These are phyloP conservation scores for Neurospora sublineolata DNA, from an alignment of 495 filamentous ascomycete genomes.

Conservation along the genomic window DNA sequence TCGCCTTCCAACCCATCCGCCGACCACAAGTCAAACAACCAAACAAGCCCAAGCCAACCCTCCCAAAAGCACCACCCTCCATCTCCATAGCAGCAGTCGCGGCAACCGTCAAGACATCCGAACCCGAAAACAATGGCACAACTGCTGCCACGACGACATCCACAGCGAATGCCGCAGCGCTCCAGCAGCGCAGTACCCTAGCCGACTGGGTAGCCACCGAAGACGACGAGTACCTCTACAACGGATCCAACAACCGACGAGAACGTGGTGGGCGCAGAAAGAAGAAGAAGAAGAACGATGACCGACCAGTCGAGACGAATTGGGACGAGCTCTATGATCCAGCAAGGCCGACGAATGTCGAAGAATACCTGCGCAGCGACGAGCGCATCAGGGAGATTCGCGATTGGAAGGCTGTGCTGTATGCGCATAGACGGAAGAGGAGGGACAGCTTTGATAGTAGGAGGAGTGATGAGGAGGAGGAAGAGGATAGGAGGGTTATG, in stretches of 20 bases:
- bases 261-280: slow-evolving; percentile 62
- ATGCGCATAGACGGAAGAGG: slow-evolving; percentile 54
- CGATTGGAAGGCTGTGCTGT: slow-evolving; percentile 82
- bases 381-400: slow-evolving; percentile 67
- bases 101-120: not conserved
- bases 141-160: slow-evolving; percentile 1
- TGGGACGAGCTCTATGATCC: slow-evolving; percentile 95
- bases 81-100: slow-evolving; percentile 7
- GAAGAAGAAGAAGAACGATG: slow-evolving; percentile 67
- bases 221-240: slow-evolving; percentile 50
- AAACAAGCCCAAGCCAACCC: slow-evolving; percentile 62
- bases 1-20: slow-evolving; percentile 74
- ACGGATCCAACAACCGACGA: slow-evolving; percentile 15
- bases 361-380: slow-evolving; percentile 77
- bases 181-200: slow-evolving; percentile 57
- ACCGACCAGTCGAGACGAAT: slow-evolving; percentile 50
- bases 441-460: slow-evolving; percentile 24
- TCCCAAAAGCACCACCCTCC: slow-evolving; percentile 25
- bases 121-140: not conserved
- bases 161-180: slow-evolving; percentile 12
- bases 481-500: slow-evolving; percentile 38
- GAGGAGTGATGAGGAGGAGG: slow-evolving; percentile 43
- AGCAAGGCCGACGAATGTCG: slow-evolving; percentile 69
- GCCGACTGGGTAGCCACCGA: slow-evolving; percentile 72
- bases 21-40: slow-evolving; percentile 55